phyloP scores from a whole-genome alignment of 2,329 filamentous ascomycete genomes.

The Colletotrichum cereale region DNA sequence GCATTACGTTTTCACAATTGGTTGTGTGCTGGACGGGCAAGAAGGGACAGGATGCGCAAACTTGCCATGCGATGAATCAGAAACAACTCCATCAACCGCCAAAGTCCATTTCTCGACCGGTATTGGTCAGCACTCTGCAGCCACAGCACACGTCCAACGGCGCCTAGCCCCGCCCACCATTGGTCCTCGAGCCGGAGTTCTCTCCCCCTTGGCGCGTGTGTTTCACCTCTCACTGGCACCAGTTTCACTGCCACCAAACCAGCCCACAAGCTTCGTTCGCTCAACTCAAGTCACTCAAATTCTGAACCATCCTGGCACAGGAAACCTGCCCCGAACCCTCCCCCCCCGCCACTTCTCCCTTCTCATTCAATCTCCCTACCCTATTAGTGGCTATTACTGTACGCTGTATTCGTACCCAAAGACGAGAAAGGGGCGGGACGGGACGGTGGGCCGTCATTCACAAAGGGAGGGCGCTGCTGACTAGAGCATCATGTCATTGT shows the following conservation, averaged over 20 bases:
- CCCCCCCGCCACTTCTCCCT: neutral
- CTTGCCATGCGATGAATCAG: conserved; percentile 16
- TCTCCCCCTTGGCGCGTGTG: conserved; percentile 44
- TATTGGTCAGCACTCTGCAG: conserved; percentile 36
- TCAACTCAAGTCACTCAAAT: neutral
- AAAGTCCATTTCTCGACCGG: neutral
- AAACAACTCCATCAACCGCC: neutral
- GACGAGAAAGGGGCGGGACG: neutral
- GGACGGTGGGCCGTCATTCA: neutral
- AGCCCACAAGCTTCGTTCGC: neutral
- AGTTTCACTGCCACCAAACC: conserved; percentile 45
- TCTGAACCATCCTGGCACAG: neutral
- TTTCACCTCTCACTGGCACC: conserved; percentile 46
- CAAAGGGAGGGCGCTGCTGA: neutral
- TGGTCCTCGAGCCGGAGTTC: conserved; percentile 43
- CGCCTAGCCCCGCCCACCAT: conserved; percentile 48
- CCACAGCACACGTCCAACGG: conserved; percentile 32
- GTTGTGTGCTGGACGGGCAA: neutral
- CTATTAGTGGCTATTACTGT: neutral
- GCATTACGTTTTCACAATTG: neutral
- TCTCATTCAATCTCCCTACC: neutral
- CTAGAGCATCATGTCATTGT: neutral
- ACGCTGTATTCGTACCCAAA: neutral
- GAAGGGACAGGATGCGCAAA: neutral
- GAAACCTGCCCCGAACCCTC: neutral